Percentiles rank a stretch among this genome's conserved stretches.
Conservation (phyloP, 2,329 filamentous ascomycete species). For the Gnomoniopsis smithogilvyi region DNA sequence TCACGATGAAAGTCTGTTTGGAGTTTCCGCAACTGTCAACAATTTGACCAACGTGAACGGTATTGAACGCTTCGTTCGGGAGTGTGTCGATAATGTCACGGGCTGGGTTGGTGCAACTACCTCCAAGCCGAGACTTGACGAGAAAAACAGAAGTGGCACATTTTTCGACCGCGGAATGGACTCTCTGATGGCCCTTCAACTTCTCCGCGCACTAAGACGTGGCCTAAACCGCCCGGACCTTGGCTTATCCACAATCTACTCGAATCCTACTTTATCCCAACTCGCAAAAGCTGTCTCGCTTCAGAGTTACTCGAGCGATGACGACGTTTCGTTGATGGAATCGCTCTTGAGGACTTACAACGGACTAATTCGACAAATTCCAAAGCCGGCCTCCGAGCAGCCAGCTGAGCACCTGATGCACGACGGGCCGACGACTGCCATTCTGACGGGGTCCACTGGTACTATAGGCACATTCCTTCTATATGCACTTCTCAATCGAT, state of each 20-base stretch:
- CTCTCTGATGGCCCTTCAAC: constrained; percentile 19
- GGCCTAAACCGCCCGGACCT: constrained; percentile 3
- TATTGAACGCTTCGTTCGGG: background rate
- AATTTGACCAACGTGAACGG: background rate
- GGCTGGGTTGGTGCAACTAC: background rate
- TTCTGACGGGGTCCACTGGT: constrained; percentile 27
- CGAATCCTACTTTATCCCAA: constrained; percentile 20
- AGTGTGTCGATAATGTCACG: background rate
- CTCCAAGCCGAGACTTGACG: constrained; percentile 9
- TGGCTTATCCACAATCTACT: constrained; percentile 19
- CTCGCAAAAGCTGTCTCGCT: constrained; percentile 24
- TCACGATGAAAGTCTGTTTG: background rate
- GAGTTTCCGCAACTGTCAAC: background rate
- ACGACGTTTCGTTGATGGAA: background rate
- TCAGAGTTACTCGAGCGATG: background rate
- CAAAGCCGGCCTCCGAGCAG: background rate
- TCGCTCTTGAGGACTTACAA: background rate
- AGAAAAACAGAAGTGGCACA: constrained; percentile 7
- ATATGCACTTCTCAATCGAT: background rate
- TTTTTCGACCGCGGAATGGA: constrained; percentile 21
- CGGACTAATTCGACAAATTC: background rate
- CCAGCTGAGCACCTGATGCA: background rate
- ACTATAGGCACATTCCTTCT: constrained; percentile 6
- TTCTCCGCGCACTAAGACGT: constrained; percentile 18
- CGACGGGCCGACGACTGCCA: background rate